A percentile compares a stretch with the other conserved stretches of the same genome.
These are phyloP conservation scores for Candida awuae DNA, from an alignment of 805 yeast genomes.

Conservation along the genomic window DNA sequence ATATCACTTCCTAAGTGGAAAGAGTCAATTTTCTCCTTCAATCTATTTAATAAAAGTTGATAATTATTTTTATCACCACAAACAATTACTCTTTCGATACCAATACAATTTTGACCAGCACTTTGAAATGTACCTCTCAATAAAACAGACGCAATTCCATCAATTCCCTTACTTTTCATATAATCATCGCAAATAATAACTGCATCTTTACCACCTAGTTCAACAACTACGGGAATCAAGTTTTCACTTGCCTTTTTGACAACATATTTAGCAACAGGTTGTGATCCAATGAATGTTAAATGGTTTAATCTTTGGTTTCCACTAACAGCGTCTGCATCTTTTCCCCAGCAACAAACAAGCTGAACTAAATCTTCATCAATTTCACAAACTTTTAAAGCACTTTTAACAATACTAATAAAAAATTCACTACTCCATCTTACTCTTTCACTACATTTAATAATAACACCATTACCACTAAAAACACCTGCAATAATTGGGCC, in stretches of 20 bases:
- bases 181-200: constrained; percentile 80
- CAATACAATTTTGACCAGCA: constrained; percentile 97
- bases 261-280: constrained; percentile 86
- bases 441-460: constrained; percentile 91
- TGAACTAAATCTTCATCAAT: constrained; percentile 80
- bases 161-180: constrained; percentile 37
- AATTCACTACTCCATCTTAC: constrained; percentile 91
- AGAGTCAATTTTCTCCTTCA: constrained; percentile 48
- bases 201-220: constrained; percentile 95
- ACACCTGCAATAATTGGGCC: constrained; percentile 89
- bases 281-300: constrained; percentile 93
- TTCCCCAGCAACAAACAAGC: constrained; percentile 73
- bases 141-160: constrained; percentile 63
- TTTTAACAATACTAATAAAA: constrained; percentile 63
- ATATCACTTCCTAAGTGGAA: constrained; percentile 84
- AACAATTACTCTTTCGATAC: constrained; percentile 89
- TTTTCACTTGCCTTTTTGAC: constrained; percentile 73
- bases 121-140: constrained; percentile 96
- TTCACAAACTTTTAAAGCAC: constrained; percentile 66
- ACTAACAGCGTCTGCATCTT: constrained; percentile 81
- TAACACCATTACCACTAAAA: constrained; percentile 85
- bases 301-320: constrained; percentile 77
- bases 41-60: constrained; percentile 47
- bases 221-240: constrained; percentile 93
- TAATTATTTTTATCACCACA: constrained; percentile 54